Conservation (phyloP, 352 stramenopile species). For the Globisporangium orthogonon region DNA sequence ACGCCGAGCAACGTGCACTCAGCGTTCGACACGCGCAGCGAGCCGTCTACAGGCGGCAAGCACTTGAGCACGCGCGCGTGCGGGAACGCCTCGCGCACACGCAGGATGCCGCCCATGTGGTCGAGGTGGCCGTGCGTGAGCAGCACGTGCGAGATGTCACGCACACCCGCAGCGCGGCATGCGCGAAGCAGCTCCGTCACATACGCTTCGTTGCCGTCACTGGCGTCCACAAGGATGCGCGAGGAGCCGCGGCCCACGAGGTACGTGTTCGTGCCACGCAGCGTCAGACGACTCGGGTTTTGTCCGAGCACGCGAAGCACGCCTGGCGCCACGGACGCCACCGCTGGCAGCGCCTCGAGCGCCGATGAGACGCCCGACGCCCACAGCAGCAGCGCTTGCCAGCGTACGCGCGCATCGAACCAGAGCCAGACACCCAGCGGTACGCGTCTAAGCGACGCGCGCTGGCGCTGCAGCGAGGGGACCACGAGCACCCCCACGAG, state of each 20-base stretch:
- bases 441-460: constrained; percentile 12
- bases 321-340: constrained; percentile 32
- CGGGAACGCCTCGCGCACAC: constrained; percentile 46
- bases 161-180: constrained; percentile 31
- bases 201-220: constrained; percentile 66
- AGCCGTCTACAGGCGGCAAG: constrained; percentile 29
- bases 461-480: constrained; percentile 3
- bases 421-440: constrained; percentile 26
- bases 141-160: constrained; percentile 67
- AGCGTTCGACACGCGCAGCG: constrained; percentile 38
- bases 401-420: constrained; percentile 36
- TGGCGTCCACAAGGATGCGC: constrained; percentile 73
- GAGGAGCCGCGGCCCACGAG: constrained; percentile 58
- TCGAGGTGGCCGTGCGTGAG: constrained; percentile 88
- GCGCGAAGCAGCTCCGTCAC: constrained; percentile 32
- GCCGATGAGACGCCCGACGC: constrained; percentile 32
- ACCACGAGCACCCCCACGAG: not conserved
- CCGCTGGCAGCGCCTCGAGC: constrained; percentile 30
- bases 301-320: constrained; percentile 74
- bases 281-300: constrained; percentile 86
- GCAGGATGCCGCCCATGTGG: constrained; percentile 81
- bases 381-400: constrained; percentile 39
- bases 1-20: constrained; percentile 45
- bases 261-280: constrained; percentile 89
- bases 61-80: constrained; percentile 66